Evolutionary conservation across 768 basidiomycete genomes (phyloP), one percentile per base, ranked within the genome.

Genomic region (Tylopilus felleus): DNA sequence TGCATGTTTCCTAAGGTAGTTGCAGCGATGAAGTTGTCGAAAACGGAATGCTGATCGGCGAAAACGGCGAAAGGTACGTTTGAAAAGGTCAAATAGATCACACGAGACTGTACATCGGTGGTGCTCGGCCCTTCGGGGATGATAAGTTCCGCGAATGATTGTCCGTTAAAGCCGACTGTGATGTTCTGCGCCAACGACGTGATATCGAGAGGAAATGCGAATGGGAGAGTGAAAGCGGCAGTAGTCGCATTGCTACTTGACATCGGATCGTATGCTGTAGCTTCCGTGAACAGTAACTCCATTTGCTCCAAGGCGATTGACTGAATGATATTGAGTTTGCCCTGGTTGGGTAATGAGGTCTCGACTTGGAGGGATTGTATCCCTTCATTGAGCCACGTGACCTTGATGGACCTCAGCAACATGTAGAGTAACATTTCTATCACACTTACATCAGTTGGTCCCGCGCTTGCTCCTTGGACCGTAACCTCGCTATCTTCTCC

Each of bases 341-440:
- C 87, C 46, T 74, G 78, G 60, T 85, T 84, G 4, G 85, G 87
- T 31, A 90, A 74, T 23, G 80, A 72, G 0, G 86, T 80, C 6
- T 73, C 73, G 2, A 90, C 75, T 48, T 75, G 71, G 16, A 90
- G 79, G 27, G 74, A 73, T 68, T 84, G 80, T 65, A 90, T 87
- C 23, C 80, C 88, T 46, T 83, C 78, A 60, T 88, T 86, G 22
- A 90, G 71, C 88, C 87, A 90, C 5, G 80, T 78, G 13, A 84
- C 84, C 84, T 86, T 53, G 9, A 54, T 40, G 12, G 25, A 38
- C 16, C 17, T 56, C 22, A 61, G 55, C 22, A 23, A 40, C 36
- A 47, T 50, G 47, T 42, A 51, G n/a, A 39, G 29, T 10, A 5
- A 23, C 19, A 36, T 17, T 28, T 8, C 27, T 8, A 33, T 39